phyloP scores from a whole-genome alignment of 163 green algal species.

The Scenedesmus sp. region DNA sequence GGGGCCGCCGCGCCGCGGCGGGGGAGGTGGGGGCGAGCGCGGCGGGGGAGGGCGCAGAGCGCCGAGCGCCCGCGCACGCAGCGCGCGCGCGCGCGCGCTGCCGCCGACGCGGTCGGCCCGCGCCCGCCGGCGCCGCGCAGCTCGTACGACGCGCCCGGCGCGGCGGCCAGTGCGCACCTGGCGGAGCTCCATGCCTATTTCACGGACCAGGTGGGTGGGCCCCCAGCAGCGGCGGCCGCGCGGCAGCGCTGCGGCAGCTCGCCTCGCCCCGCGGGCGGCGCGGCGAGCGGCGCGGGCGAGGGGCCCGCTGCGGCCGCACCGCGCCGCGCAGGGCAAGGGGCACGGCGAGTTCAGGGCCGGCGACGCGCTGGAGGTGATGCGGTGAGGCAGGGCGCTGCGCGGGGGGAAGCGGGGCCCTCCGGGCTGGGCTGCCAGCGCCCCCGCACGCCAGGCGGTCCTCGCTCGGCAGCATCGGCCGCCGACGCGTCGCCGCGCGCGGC shows the following conservation, averaged over 20 bases:
- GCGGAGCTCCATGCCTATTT: no score
- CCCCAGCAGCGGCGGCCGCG: no score
- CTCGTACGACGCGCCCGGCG: not conserved
- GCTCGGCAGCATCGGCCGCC: not conserved
- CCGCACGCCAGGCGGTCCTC: not conserved
- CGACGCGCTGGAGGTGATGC: conserved; percentile 2
- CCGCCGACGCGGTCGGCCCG: not conserved
- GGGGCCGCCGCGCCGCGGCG: not conserved
- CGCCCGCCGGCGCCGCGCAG: no score
- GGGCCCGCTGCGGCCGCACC: not conserved
- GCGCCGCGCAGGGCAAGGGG: not conserved
- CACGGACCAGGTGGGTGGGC: no score
- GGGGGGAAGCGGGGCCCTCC: not conserved
- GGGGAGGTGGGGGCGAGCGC: not conserved
- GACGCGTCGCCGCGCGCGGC: not conserved
- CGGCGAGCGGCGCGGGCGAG: no score
- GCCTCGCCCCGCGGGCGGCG: no score
- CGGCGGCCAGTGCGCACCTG: not conserved
- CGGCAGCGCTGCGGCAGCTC: no score
- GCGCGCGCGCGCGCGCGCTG: not conserved
- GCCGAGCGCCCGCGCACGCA: not conserved
- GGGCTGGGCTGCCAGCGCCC: not conserved
- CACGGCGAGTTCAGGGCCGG: not conserved
- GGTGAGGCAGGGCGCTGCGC: not conserved
- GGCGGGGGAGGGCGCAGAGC: not conserved